Percentiles rank a stretch among this genome's conserved stretches.
These are phyloP conservation scores for Herpetospermum pedunculosum DNA, from an alignment of 306 rosid species.

Conservation along the genomic window DNA sequence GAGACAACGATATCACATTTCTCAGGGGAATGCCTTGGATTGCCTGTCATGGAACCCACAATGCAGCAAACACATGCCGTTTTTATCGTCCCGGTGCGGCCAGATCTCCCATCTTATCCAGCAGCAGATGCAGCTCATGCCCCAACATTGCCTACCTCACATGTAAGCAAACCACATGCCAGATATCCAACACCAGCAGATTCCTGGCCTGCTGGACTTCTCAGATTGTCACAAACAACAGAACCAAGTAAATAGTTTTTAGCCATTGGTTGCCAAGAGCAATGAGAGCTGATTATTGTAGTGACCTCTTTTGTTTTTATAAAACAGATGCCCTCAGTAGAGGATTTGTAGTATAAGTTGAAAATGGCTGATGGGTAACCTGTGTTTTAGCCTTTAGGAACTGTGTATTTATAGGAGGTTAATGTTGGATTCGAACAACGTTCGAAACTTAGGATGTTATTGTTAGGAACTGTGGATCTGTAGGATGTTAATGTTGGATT, in stretches of 20 bases:
- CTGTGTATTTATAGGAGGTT: neutral
- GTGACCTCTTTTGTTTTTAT: neutral
- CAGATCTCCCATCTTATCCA: slow-evolving; percentile 37
- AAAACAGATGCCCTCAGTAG: neutral
- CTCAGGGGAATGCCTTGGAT: slow-evolving; percentile 28
- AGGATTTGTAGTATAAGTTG: neutral
- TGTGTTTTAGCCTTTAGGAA: neutral
- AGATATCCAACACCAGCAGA: slow-evolving; percentile 86
- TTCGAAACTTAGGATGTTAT: neutral
- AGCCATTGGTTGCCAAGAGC: slow-evolving; percentile 8
- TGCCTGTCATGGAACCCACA: slow-evolving; percentile 33
- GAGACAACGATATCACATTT: slow-evolving; percentile 27
- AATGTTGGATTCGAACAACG: neutral
- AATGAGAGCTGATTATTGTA: slow-evolving; percentile 13
- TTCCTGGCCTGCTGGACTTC: slow-evolving; percentile 75
- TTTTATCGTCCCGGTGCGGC: slow-evolving; percentile 47
- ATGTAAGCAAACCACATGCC: slow-evolving; percentile 77
- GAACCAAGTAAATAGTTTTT: slow-evolving; percentile 7
- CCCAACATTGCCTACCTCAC: slow-evolving; percentile 24
- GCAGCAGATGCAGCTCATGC: slow-evolving; percentile 19
- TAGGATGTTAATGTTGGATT: neutral
- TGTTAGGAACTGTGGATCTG: neutral
- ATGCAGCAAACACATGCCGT: slow-evolving; percentile 46
- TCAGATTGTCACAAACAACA: slow-evolving; percentile 36
- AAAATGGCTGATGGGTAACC: neutral